Base-by-base conservation (phyloP, 1,284 basidiomycete genomes). In the Neolentinus lepideus region DNA sequence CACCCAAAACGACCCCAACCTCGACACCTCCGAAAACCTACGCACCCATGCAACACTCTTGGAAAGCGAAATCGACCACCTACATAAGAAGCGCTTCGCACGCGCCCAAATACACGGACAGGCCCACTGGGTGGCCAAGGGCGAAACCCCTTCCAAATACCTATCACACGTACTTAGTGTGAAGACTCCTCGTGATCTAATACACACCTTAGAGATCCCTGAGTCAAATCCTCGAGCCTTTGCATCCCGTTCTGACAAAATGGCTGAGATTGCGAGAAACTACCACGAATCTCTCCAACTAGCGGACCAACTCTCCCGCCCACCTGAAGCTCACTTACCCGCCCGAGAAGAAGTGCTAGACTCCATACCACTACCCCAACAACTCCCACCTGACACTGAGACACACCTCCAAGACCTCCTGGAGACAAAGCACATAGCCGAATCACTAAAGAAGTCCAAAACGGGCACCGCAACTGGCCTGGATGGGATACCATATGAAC, bases 81-180 rank as follows among this genome's bases (percentile, higher is more conserved):
- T 65, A 14, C 56, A 64, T 55, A 27, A 35, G 10, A 46, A 58
- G 19, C 27, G 56, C 9, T 59, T 62, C 50, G 22, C 54, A 4
- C 57, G 54, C 12, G 52, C 31, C n/a, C 52, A 64, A 46, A 35
- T 48, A 1, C 26, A 61, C 2, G 45, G 57, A 6, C 56, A 57
- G 26, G 54, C 61, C 0, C 61, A 59, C n/a, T 56, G 59, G 54
- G 10, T 56, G 0, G 19, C 66, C 1, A 58, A 69, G 51, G 67
- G 66, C 0, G 71, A 73, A 52, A 66, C 63, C 1, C 60, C 67
- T 0, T 46, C 52, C 10, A 68, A 66, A 55, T 63, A 60, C 51
- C 71, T 70, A 68, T 61, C 63, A 1, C 54, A 48, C 1, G 27
- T 65, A 0, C 67, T 69, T 27, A 67, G 64, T 45, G 54, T 57